Evolutionary conservation across 1,139 yeast genomes (phyloP), one percentile per base, ranked within the genome.

Genomic region (Kluyveromyces sp.): DNA sequence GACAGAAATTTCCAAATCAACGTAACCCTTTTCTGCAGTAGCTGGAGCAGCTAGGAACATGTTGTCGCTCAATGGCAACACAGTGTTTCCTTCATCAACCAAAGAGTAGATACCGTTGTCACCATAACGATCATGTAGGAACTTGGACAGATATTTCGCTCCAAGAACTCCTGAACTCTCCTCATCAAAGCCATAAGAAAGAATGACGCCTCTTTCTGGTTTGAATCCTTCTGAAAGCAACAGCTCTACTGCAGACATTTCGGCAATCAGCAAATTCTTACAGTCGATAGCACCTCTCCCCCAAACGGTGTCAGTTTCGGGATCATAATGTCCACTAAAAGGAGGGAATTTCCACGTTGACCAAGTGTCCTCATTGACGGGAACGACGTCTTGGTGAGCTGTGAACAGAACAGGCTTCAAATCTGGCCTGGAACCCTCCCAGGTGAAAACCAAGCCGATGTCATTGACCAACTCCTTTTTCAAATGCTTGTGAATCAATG

Each of bases 321-420:
- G 84, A 54, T 83, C 94, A 55, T 68, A 83, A 55, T 73, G 71
- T 3, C 84, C 95, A 7, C 72, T 71, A 49, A 77, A 83, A 20
- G 95, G 94, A 9, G 81, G 80, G 54, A 77, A 72, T 2, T 68
- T 70, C 95, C 95, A 85, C 40, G 72, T 68, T 32, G 61, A 68
- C 36, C 73, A 58, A 12, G 86, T 75, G 18, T 69, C 78, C 25
- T 65, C 60, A 54, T 78, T 80, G n/a, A 84, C 83, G 0, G 95
- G 95, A 12, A 86, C 95, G 3, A 82, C 85, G 58, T 85, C 95
- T 59, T 80, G 86, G 61, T 86, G 95, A 2, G 92, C 88, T 63
- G 80, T 74, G 36, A 84, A 66, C 61, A 85, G 58, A 12, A 80
- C 52, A 4, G 95, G 95, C 58, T 81, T 78, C 54, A 80, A 66